Conservation (phyloP, 1,284 basidiomycete genomes). For the Ganoderma leucocontextum region DNA sequence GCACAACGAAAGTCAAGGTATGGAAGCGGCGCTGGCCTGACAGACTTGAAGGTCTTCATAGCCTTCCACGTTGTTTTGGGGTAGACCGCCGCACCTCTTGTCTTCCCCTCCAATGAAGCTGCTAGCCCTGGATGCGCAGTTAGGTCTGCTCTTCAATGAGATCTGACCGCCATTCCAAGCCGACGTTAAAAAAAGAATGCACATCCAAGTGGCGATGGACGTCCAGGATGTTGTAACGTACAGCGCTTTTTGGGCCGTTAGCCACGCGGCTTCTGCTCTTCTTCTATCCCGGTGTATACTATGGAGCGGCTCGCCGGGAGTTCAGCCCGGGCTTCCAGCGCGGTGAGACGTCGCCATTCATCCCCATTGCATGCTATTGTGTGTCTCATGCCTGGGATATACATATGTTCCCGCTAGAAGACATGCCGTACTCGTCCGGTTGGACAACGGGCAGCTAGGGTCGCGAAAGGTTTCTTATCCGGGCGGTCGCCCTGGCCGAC, state of each 20-base stretch:
- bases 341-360: background rate
- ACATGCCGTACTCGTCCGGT: background rate
- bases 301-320: slow-evolving; percentile 8
- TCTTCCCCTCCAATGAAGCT: background rate
- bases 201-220: background rate
- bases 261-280: background rate
- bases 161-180: background rate
- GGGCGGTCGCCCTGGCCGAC: background rate
- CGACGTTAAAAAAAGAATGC: slow-evolving; percentile 10
- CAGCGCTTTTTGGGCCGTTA: background rate
- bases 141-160: background rate
- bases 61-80: slow-evolving; percentile 8
- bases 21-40: background rate
- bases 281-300: slow-evolving; percentile 2
- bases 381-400: background rate
- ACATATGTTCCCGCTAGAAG: background rate
- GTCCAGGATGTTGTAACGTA: background rate
- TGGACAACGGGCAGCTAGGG: background rate
- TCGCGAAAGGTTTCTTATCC: background rate
- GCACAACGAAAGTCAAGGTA: background rate
- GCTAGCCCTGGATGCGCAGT: slow-evolving; percentile 1
- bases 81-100: background rate
- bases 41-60: slow-evolving; percentile 8
- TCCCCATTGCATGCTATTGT: background rate
- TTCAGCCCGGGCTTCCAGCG: slow-evolving; percentile 10